Evolutionary conservation across 148 eudicot genomes (phyloP).

Genomic region (Camellia sinensis): DNA sequence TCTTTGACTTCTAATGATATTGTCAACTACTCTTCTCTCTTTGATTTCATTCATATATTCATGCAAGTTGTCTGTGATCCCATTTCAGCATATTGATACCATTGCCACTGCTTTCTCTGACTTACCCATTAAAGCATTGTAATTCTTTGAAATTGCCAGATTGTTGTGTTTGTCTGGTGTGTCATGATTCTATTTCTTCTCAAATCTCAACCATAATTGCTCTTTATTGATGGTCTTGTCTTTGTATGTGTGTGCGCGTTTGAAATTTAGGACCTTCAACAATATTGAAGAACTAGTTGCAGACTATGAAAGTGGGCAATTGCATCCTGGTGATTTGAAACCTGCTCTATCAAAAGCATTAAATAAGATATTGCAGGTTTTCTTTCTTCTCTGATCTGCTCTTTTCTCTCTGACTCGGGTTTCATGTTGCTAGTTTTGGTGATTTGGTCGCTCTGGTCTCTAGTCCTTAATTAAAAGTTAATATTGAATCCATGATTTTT

Average conservation of each 20-base stretch:
- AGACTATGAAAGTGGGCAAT: conserved; percentile 62
- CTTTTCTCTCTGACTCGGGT: not conserved
- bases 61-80: not conserved
- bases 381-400: not conserved
- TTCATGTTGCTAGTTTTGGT: not conserved
- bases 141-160: not conserved
- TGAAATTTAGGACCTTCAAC: conserved; percentile 49
- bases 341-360: conserved; percentile 73
- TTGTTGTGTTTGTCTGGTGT: not conserved
- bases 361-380: conserved; percentile 72
- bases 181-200: conserved; percentile 1
- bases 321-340: conserved; percentile 80
- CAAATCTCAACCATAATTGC: not conserved
- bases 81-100: not conserved
- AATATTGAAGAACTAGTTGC: conserved; percentile 57
- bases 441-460: not conserved
- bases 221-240: conserved; percentile 9
- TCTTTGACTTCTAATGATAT: not conserved
- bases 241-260: not conserved
- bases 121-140: not conserved
- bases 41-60: not conserved
- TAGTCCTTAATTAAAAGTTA: too few species aligned
- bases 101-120: not conserved
- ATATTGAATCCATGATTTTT: too few species aligned
- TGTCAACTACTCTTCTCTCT: not conserved